Evolutionary conservation across 208 protist species (phyloP), one percentile per base, ranked within the genome.

Genomic region (Acanthamoeba healyi): DNA sequence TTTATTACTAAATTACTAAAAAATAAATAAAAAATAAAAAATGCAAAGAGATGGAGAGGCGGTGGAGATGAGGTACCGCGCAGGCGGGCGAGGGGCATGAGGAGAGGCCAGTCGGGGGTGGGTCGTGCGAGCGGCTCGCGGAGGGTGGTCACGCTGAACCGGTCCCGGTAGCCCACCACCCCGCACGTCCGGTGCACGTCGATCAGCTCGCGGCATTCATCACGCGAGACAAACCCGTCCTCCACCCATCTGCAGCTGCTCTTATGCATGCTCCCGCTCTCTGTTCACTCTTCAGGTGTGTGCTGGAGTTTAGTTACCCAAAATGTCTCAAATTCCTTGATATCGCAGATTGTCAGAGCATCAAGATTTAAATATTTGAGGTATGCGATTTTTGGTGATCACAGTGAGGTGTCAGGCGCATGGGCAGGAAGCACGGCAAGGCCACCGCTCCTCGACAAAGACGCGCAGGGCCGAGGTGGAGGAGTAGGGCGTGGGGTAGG

Each of bases 141-240:
- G 17, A 91, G 51, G 36, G 84, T 91, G 46, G 84, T 44, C 15
- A 91, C 84, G 36, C 56, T 91, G 54, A 91, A 91, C 22, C 42
- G 54, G 84, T 91, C 84, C 29, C 84, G 44, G 54, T 91, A 91
- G n/a, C 84, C 84, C 84, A 91, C 84, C 10, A 91, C 84, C 4
- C 32, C 34, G 84, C 26, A 38, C 19, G 12, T 32, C 2, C 84
- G 44, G 22, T 91, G 84, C 38, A 91, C 14, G 29, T 46, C 0
- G 2, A 91, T 19, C 61, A 91, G 4, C 32, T 91, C 84, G 5
- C 14, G n/a, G 54, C 84, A 91, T 24, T 63, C 56, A 9, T 36
- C 61, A 10, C 26, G 17, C 22, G 32, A 38, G 7, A 91, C 0
- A 9, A 70, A 40, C 3, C 44, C 38, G 15, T 91, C 84, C 19